A percentile compares a stretch with the other conserved stretches of the same genome.
Evolutionary conservation across 2,329 filamentous ascomycete genomes (phyloP).

Genomic region (Nothophoma quercina): DNA sequence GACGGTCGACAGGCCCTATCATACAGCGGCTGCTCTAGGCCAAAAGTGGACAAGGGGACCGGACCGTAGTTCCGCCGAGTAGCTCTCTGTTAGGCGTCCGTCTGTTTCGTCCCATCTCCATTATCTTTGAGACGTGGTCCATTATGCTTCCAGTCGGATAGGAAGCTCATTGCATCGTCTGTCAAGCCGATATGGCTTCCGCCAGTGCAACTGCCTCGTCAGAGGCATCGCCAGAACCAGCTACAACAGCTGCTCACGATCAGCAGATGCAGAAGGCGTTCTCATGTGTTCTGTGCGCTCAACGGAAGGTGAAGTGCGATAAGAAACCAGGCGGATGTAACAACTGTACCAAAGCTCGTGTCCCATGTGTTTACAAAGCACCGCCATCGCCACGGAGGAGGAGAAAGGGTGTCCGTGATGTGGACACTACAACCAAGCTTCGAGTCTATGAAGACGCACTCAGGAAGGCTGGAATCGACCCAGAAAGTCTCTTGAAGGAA

Average conservation of each 20-base stretch:
- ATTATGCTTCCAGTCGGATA: background rate
- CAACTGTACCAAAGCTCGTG: slow-evolving; percentile 41
- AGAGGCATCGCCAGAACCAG: background rate
- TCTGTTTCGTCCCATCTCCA: background rate
- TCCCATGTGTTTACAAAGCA: slow-evolving; percentile 43
- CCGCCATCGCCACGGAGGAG: slow-evolving; percentile 41
- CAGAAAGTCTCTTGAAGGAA: slow-evolving; percentile 30
- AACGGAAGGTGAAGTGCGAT: slow-evolving; percentile 47
- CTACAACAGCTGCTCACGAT: background rate
- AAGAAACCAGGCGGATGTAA: slow-evolving; percentile 37
- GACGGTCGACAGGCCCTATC: no score
- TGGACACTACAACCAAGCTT: slow-evolving; percentile 35
- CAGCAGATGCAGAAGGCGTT: slow-evolving; percentile 35
- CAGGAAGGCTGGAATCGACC: slow-evolving; percentile 38
- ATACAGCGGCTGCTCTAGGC: no score
- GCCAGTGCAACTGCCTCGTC: background rate
- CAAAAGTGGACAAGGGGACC: no score
- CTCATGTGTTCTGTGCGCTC: slow-evolving; percentile 45
- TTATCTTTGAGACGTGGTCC: background rate
- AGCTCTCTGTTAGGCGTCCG: background rate
- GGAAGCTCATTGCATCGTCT: background rate
- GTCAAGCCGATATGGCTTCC: background rate
- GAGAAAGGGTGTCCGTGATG: slow-evolving; percentile 33
- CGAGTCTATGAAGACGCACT: slow-evolving; percentile 43
- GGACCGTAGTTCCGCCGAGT: background rate